These are phyloP conservation scores for Luffa aegyptiaca DNA, from an alignment of 306 rosid genomes.

Conservation along the genomic window DNA sequence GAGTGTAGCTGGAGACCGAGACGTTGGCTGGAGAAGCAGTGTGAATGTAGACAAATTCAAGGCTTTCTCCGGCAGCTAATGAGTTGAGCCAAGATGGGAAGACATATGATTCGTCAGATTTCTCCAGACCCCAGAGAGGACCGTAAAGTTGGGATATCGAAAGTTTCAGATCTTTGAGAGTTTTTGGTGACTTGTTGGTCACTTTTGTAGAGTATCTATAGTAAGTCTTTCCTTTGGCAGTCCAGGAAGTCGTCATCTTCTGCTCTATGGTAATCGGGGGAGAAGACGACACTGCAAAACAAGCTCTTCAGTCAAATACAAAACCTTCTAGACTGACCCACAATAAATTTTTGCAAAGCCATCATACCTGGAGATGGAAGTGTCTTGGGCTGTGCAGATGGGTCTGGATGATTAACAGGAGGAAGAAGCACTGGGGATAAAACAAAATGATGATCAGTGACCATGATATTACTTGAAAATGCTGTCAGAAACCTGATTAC, in stretches of 20 bases:
- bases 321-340: background rate
- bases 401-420: slow-evolving; percentile 37
- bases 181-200: slow-evolving; percentile 72
- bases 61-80: slow-evolving; percentile 67
- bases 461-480: background rate
- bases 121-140: slow-evolving; percentile 85
- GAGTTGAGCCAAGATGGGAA: slow-evolving; percentile 82
- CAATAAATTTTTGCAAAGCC: background rate
- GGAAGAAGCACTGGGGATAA: slow-evolving; percentile 45
- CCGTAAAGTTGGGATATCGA: slow-evolving; percentile 72
- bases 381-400: slow-evolving; percentile 32
- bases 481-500: background rate
- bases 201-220: slow-evolving; percentile 74
- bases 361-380: slow-evolving; percentile 65
- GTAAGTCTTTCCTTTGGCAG: slow-evolving; percentile 52
- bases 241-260: slow-evolving; percentile 70
- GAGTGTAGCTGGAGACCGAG: slow-evolving; percentile 51
- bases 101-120: slow-evolving; percentile 47
- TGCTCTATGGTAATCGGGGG: slow-evolving; percentile 52
- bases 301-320: slow-evolving; percentile 15
- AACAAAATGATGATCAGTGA: background rate
- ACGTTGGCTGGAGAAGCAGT: slow-evolving; percentile 66
- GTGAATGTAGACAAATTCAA: slow-evolving; percentile 92
- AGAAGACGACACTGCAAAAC: slow-evolving; percentile 49
- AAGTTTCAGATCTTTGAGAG: slow-evolving; percentile 44